Percentiles rank a stretch among this genome's conserved stretches.
Evolutionary conservation across 139 green algal species (phyloP).

Genomic region (Dunaliella sp.): DNA sequence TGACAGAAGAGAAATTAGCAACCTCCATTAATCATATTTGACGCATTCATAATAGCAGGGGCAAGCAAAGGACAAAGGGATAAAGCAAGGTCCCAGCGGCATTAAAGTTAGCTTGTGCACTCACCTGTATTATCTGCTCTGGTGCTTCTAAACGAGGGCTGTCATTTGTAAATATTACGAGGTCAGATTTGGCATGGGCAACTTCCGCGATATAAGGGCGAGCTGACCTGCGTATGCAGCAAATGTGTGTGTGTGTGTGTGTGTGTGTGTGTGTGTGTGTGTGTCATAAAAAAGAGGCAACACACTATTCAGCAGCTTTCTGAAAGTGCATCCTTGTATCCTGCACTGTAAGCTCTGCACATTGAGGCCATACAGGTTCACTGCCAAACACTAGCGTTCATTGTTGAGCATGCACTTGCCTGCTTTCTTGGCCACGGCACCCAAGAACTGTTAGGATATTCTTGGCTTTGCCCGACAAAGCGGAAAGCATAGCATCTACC

Average conservation of each 20-base stretch:
- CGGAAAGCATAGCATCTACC: slow-evolving; percentile 60
- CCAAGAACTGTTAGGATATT: slow-evolving; percentile 89
- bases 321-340: too few species aligned
- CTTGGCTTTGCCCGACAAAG: slow-evolving; percentile 39
- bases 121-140: slow-evolving; percentile 24
- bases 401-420: too few species aligned
- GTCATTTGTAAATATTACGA: slow-evolving; percentile 94
- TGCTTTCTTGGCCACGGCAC: slow-evolving; percentile 67
- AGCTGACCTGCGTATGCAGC: slow-evolving; percentile 30
- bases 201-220: slow-evolving; percentile 77
- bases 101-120: neutral
- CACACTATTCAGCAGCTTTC: too few species aligned
- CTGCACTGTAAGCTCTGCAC: too few species aligned
- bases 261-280: too few species aligned
- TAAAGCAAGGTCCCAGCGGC: too few species aligned
- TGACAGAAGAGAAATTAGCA: too few species aligned
- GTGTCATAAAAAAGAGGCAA: too few species aligned
- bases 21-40: slow-evolving; percentile 23
- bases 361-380: too few species aligned
- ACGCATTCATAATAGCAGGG: neutral
- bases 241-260: too few species aligned
- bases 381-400: too few species aligned
- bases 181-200: slow-evolving; percentile 80
- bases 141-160: slow-evolving; percentile 58
- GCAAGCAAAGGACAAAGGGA: too few species aligned